Evolutionary conservation across 352 stramenopile species (phyloP).

Genomic region (Globisporangium nunn): DNA sequence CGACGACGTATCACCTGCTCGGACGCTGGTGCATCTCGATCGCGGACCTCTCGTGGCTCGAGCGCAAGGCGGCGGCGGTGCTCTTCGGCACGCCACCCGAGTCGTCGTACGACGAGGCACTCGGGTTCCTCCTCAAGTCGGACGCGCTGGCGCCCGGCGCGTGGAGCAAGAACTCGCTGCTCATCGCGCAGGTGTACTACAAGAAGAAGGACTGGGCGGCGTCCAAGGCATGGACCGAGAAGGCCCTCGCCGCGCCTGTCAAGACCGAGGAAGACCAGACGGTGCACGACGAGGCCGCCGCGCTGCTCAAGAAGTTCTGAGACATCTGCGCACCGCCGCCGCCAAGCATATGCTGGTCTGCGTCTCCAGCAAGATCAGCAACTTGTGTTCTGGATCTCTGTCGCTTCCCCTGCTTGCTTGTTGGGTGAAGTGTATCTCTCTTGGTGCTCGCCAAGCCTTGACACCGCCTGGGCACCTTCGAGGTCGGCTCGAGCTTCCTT

Average conservation of each 20-base stretch:
- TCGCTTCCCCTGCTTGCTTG: too few relatives aligned
- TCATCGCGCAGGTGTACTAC: conserved; percentile 77
- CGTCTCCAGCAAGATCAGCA: too few relatives aligned
- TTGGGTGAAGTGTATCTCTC: too few relatives aligned
- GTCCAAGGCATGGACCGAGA: conserved; percentile 67
- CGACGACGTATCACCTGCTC: conserved; percentile 73
- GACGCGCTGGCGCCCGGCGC: conserved; percentile 60
- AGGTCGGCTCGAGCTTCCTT: too few relatives aligned
- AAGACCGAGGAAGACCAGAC: conserved; percentile 60
- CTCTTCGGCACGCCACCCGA: conserved; percentile 76
- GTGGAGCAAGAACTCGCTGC: conserved; percentile 83
- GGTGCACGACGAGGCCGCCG: conserved; percentile 59
- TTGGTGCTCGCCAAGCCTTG: too few relatives aligned
- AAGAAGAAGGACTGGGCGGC: conserved; percentile 65
- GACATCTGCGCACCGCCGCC: conserved; percentile 20
- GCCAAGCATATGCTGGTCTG: too few relatives aligned
- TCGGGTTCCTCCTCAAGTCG: conserved; percentile 69
- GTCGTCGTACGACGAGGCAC: conserved; percentile 78
- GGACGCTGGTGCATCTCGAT: conserved; percentile 83
- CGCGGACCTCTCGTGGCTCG: conserved; percentile 77
- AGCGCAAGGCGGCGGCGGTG: conserved; percentile 75
- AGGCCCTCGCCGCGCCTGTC: conserved; percentile 53
- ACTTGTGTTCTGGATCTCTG: too few relatives aligned
- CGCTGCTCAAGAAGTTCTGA: conserved; percentile 57
- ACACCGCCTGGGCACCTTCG: too few relatives aligned